Conservation (phyloP, 108 stramenopile species). For the Seminavis robusta region DNA sequence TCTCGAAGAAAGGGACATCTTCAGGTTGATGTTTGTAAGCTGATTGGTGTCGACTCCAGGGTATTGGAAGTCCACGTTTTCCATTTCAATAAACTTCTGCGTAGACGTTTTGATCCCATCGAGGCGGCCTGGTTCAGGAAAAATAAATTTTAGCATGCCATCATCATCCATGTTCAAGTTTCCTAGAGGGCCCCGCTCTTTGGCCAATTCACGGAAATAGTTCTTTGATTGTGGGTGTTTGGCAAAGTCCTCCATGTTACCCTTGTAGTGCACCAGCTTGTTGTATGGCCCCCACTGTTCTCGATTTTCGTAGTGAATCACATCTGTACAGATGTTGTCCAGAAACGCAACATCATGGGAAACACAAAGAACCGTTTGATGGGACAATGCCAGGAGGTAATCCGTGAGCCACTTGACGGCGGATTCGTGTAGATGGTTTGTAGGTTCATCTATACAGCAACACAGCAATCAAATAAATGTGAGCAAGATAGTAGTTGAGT, state of each 20-base stretch:
- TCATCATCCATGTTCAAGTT: too few relatives aligned
- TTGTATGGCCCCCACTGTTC: conserved; percentile 85
- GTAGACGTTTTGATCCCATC: conserved; percentile 95
- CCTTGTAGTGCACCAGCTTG: conserved; percentile 91
- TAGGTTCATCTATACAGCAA: too few relatives aligned
- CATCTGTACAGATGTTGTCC: conserved; percentile 89
- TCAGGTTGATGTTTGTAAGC: conserved; percentile 69
- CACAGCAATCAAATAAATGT: conserved; percentile 1
- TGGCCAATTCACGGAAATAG: conserved; percentile 93
- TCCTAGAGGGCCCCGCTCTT: too few relatives aligned
- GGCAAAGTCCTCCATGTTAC: conserved; percentile 88
- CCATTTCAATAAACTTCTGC: conserved; percentile 94
- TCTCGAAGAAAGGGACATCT: conserved; percentile 87
- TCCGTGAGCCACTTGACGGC: conserved; percentile 89
- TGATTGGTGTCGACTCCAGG: conserved; percentile 67
- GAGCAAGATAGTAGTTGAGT: not conserved
- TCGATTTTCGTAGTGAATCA: conserved; percentile 94
- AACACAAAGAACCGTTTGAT: conserved; percentile 88
- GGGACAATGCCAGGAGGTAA: conserved; percentile 65
- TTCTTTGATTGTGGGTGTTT: conserved; percentile 93
- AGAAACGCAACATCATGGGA: conserved; percentile 94
- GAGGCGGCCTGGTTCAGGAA: conserved; percentile 89
- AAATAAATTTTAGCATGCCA: conserved; percentile 72
- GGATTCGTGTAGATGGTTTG: conserved; percentile 81
- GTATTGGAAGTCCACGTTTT: conserved; percentile 84